Evolutionary conservation across 108 stramenopile genomes (phyloP).

Genomic region (Fragilaria radians): DNA sequence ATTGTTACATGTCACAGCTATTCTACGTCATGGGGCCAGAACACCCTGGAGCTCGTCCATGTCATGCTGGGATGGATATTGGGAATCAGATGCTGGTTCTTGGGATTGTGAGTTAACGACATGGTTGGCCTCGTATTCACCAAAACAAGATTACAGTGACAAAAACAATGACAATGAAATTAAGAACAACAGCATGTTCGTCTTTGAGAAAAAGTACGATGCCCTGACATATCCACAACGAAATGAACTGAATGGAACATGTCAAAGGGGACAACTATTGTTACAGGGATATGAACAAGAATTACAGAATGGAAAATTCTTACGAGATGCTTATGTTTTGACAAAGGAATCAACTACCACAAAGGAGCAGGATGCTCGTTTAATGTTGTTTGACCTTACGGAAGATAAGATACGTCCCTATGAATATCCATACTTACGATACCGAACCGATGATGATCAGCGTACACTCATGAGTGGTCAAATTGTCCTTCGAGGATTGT

Average conservation of each 20-base stretch:
- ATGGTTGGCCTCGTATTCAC: constrained; percentile 38
- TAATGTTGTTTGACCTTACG: constrained; percentile 52
- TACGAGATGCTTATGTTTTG: constrained; percentile 73
- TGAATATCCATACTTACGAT: constrained; percentile 40
- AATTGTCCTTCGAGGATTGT: constrained; percentile 67
- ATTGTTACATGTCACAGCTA: constrained; percentile 64
- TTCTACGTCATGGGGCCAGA: constrained; percentile 77
- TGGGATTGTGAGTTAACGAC: constrained; percentile 77
- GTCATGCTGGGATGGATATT: constrained; percentile 62
- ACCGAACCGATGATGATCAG: constrained; percentile 84
- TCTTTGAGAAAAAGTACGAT: constrained; percentile 72
- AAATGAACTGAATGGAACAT: constrained; percentile 73
- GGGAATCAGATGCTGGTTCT: constrained; percentile 30
- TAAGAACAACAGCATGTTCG: constrained; percentile 19
- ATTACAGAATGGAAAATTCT: constrained; percentile 53
- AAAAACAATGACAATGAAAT: background rate
- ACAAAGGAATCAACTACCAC: constrained; percentile 23
- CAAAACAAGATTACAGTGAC: background rate
- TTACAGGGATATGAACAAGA: constrained; percentile 76
- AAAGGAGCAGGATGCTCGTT: constrained; percentile 35
- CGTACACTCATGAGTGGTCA: constrained; percentile 81
- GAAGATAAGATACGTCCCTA: constrained; percentile 11
- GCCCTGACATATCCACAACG: constrained; percentile 30
- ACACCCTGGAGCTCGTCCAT: constrained; percentile 35
- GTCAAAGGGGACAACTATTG: constrained; percentile 81